Conservation (phyloP, 768 basidiomycete species). For the Rhodosporidiobolus odoratus region DNA sequence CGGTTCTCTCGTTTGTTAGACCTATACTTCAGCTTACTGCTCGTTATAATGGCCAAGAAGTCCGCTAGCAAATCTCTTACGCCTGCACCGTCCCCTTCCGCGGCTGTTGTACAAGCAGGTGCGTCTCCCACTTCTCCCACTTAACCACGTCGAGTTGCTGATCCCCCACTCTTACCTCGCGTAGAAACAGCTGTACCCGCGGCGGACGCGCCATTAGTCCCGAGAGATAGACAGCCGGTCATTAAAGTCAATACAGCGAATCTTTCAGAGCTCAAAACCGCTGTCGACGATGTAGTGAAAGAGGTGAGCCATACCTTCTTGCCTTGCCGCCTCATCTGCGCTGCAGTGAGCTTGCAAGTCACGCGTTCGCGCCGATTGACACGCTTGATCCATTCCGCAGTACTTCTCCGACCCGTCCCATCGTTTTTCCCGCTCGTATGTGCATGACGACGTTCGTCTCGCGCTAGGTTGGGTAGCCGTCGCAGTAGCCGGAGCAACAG, state of each 20-base stretch:
- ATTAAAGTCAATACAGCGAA: constrained; percentile 55
- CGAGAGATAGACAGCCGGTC: not conserved
- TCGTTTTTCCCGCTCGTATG: constrained; percentile 76
- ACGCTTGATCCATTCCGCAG: constrained; percentile 49
- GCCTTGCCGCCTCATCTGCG: not conserved
- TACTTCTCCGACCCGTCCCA: constrained; percentile 67
- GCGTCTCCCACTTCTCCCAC: not conserved
- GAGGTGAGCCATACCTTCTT: constrained; percentile 49
- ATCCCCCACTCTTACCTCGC: not conserved
- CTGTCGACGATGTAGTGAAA: constrained; percentile 78
- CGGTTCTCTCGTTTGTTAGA: too few species aligned
- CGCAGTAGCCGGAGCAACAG: constrained; percentile 71
- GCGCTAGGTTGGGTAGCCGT: constrained; percentile 80
- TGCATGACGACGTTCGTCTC: constrained; percentile 82
- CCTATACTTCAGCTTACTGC: too few species aligned
- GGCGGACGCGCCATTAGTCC: not conserved
- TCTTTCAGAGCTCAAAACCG: constrained; percentile 54
- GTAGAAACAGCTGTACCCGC: not conserved
- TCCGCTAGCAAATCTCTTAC: too few species aligned
- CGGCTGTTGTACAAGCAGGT: too few species aligned
- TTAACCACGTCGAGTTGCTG: not conserved
- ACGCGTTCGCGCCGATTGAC: too few species aligned
- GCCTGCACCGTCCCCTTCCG: too few species aligned
- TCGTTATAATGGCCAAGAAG: too few species aligned
- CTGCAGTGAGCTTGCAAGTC: too few species aligned